phyloP scores from a whole-genome alignment of 208 protist species.

The Leishmania lainsoni region DNA sequence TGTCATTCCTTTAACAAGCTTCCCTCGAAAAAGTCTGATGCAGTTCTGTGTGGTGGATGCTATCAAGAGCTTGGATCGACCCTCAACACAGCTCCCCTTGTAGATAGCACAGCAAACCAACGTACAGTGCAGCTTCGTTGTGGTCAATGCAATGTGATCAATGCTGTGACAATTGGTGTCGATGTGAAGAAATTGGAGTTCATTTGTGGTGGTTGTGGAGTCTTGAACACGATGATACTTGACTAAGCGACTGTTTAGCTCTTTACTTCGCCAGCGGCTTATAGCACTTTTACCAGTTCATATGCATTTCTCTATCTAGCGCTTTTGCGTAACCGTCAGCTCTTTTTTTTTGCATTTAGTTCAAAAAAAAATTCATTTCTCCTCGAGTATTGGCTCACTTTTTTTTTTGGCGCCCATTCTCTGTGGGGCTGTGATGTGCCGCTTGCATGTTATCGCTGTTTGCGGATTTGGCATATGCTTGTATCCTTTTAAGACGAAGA shows the following conservation, averaged over 20 bases:
- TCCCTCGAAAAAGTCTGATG: constrained; percentile 54
- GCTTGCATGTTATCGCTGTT: neutral
- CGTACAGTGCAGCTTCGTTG: constrained; percentile 61
- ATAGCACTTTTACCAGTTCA: neutral
- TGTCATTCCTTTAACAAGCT: constrained; percentile 67
- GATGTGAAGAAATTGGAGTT: constrained; percentile 61
- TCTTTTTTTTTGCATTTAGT: neutral
- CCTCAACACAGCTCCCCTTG: neutral
- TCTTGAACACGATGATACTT: constrained; percentile 62
- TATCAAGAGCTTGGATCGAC: constrained; percentile 45
- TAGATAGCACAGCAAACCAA: neutral
- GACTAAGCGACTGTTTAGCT: constrained; percentile 12
- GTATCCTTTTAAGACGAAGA: neutral
- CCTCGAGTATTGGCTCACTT: no score
- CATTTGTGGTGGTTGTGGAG: constrained; percentile 73
- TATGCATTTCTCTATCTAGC: neutral
- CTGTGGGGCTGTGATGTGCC: no score
- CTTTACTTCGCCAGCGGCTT: neutral
- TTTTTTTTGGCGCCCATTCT: neutral
- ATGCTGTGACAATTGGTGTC: constrained; percentile 50
- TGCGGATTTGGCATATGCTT: neutral
- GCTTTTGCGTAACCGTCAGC: neutral
- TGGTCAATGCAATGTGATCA: constrained; percentile 48
- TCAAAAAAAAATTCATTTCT: neutral
- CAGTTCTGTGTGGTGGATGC: constrained; percentile 69